phyloP scores from a whole-genome alignment of 1,139 yeast species.

The Pichia sp. region DNA sequence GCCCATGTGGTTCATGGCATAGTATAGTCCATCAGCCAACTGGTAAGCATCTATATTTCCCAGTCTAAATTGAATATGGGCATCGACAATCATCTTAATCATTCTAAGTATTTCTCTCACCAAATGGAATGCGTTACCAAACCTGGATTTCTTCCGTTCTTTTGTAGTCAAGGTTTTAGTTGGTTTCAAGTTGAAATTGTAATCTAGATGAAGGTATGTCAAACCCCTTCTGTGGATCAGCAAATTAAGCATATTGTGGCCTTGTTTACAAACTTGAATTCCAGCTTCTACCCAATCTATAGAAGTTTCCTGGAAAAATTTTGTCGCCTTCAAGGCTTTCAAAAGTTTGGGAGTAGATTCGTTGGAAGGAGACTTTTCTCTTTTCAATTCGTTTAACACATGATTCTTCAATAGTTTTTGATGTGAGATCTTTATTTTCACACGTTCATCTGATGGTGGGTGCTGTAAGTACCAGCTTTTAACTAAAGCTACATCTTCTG shows the following conservation, averaged over 20 bases:
- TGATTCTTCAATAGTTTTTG: constrained; percentile 76
- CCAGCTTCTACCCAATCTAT: constrained; percentile 99
- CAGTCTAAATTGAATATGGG: constrained; percentile 84
- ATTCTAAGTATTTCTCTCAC: constrained; percentile 84
- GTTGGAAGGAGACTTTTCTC: constrained; percentile 69
- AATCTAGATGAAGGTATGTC: constrained; percentile 89
- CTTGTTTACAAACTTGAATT: constrained; percentile 86
- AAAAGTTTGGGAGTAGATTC: constrained; percentile 57
- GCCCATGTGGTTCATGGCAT: constrained; percentile 87
- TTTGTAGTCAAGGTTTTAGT: constrained; percentile 94
- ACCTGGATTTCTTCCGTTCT: constrained; percentile 91
- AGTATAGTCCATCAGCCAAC: constrained; percentile 89
- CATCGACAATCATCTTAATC: constrained; percentile 81
- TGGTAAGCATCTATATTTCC: constrained; percentile 94
- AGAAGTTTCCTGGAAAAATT: constrained; percentile 84
- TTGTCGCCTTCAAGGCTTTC: constrained; percentile 67
- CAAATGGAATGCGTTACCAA: constrained; percentile 94
- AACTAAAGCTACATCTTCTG: constrained; percentile 83
- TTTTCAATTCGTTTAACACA: constrained; percentile 69
- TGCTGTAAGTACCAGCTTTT: constrained; percentile 81
- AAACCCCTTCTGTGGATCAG: constrained; percentile 88
- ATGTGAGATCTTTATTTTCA: constrained; percentile 79
- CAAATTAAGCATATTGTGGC: constrained; percentile 87
- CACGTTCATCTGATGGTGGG: constrained; percentile 56
- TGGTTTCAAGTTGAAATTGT: constrained; percentile 92